Percentiles rank a stretch among this genome's conserved stretches.
Evolutionary conservation across 768 basidiomycete species (phyloP).

Genomic region (Boletus sensibilis): DNA sequence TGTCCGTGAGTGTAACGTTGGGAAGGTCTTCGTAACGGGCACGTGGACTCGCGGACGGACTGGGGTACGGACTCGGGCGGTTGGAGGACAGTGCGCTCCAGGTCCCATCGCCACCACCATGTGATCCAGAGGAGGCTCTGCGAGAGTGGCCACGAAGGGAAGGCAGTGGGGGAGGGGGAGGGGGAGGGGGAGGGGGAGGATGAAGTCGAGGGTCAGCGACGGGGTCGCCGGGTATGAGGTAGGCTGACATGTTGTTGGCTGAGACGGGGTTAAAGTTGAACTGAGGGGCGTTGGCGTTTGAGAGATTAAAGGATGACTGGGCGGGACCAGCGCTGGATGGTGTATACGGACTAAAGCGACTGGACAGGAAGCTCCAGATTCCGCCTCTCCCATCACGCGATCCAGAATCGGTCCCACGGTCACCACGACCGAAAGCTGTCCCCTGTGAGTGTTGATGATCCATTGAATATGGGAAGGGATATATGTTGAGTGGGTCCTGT

Average conservation of each 20-base stretch:
- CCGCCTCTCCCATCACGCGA: background rate
- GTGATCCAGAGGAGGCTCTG: constrained; percentile 42
- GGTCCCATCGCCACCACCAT: constrained; percentile 27
- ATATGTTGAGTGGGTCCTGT: background rate
- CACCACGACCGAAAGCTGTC: background rate
- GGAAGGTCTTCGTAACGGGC: constrained; percentile 53
- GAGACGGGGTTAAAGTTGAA: constrained; percentile 36
- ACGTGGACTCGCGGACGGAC: constrained; percentile 64
- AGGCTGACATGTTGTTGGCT: constrained; percentile 39
- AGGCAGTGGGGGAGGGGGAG: no score
- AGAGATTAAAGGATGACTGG: constrained; percentile 30
- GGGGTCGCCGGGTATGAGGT: constrained; percentile 34
- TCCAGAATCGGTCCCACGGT: background rate
- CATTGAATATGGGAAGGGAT: background rate
- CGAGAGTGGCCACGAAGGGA: constrained; percentile 43
- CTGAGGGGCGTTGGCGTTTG: constrained; percentile 26
- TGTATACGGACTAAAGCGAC: background rate
- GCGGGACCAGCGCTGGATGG: constrained; percentile 21
- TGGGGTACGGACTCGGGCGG: constrained; percentile 64
- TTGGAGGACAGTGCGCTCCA: constrained; percentile 38
- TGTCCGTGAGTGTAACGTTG: constrained; percentile 25
- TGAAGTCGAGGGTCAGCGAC: no score
- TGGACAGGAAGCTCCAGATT: background rate
- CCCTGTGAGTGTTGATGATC: background rate
- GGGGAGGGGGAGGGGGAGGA: no score